phyloP scores from a whole-genome alignment of 192 early-diverging fungal genomes.

The Pilaira anomala region DNA sequence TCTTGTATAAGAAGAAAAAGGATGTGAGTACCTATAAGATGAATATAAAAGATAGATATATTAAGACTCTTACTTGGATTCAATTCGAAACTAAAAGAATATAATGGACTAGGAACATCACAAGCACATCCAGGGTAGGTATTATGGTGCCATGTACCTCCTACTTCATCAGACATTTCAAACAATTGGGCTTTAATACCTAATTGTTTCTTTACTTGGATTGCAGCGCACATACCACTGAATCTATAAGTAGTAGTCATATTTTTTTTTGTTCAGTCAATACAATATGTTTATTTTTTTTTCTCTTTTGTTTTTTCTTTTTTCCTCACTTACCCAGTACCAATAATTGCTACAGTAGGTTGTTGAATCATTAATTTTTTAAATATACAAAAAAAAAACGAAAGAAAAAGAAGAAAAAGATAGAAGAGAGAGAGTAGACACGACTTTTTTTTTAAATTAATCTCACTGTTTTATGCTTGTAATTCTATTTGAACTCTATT shows the following conservation, averaged over 20 bases:
- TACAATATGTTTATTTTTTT: neutral
- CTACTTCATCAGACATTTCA: constrained; percentile 45
- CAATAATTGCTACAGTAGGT: constrained; percentile 13
- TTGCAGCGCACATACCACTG: constrained; percentile 50
- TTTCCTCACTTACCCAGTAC: constrained; percentile 4
- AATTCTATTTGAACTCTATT: no score
- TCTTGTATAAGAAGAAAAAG: constrained; percentile 8
- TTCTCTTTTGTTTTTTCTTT: neutral
- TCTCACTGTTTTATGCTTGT: no score
- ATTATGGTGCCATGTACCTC: constrained; percentile 52
- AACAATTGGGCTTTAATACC: constrained; percentile 40
- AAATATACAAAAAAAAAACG: neutral
- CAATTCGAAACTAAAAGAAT: constrained; percentile 39
- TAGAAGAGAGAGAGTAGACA: no score
- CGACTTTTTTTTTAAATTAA: no score
- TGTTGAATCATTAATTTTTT: neutral
- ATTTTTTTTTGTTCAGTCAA: neutral
- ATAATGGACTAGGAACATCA: constrained; percentile 41
- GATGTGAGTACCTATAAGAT: neutral
- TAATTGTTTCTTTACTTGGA: constrained; percentile 45
- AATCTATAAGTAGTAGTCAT: no score
- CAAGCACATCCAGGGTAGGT: constrained; percentile 45
- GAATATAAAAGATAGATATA: neutral
- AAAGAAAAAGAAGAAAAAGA: constrained; percentile 3
- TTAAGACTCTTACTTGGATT: constrained; percentile 31